Base-by-base conservation (phyloP, 441 rosid genomes). In the Macaranga tanarius region DNA sequence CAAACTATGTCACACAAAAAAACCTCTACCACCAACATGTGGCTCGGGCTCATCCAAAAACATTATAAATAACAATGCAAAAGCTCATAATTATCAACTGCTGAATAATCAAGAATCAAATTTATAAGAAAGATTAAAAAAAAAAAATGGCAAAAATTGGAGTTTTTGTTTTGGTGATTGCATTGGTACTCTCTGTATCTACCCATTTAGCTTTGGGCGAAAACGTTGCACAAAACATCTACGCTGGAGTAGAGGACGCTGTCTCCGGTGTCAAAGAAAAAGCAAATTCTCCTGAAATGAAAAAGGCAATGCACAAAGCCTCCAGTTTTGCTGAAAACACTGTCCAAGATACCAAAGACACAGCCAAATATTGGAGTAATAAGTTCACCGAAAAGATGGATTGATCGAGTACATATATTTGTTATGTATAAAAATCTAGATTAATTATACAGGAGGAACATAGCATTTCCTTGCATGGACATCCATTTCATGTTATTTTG, bases 141-240 rank as follows among this genome's bases (percentile, higher is more conserved):
- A n/a, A 4, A 5, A 20, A 34, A 75, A 82, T 82, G 85, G 81
- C 60, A 55, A 79, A 73, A 67, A 6, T 54, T 31, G 60, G 25
- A 19, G 66, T 58, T 44, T 47, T 63, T 40, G 47, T 50, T 23
- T 20, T 75, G 48, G 73, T 70, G 1, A 22, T 78, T 10, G 71
- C 74, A 5, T 57, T 77, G 64, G 60, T 66, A 3, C 63, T 73
- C n/a, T 28, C 70, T 56, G 52, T 70, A 6, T 64, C 81, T 13
- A 11, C 59, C 60, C 65, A 25, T 1, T 28, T 48, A 1, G 77
- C 26, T 5, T 22, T 26, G 2, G 77, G 65, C 10, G 62, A 23
- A 6, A 7, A 54, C 12, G 7, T 13, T 12, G 52, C 19, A 23
- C 26, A 17, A 4, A 50, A 6, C 22, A 20, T 59, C 0, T 23